These are phyloP conservation scores for Ruellia speciosa DNA, from an alignment of 305 asterid genomes.

Conservation along the genomic window DNA sequence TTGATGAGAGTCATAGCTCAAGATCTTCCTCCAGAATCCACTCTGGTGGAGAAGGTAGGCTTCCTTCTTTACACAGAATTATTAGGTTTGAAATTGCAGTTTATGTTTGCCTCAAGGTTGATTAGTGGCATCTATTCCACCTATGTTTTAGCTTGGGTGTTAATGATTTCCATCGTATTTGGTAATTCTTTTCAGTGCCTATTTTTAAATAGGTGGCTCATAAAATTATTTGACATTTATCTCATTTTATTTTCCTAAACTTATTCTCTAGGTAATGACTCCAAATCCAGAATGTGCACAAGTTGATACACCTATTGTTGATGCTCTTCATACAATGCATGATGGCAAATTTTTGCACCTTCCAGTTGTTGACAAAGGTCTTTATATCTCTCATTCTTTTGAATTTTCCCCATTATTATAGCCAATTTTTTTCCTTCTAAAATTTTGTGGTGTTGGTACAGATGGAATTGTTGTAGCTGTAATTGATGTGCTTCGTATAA, in stretches of 20 bases:
- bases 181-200: too few relatives aligned
- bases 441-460: neutral
- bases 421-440: neutral
- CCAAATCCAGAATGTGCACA: constrained; percentile 93
- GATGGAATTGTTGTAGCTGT: constrained; percentile 50
- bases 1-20: constrained; percentile 92
- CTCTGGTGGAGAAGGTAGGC: constrained; percentile 73
- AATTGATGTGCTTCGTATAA: constrained; percentile 81
- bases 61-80: too few relatives aligned
- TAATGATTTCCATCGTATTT: neutral
- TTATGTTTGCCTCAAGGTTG: neutral
- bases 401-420: too few relatives aligned
- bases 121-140: neutral
- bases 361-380: constrained; percentile 85
- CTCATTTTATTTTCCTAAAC: too few relatives aligned
- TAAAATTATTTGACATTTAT: too few relatives aligned
- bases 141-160: neutral
- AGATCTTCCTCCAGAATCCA: constrained; percentile 72
- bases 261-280: constrained; percentile 99
- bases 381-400: too few relatives aligned
- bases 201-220: too few relatives aligned
- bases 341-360: constrained; percentile 90
- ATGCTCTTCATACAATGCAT: constrained; percentile 97
- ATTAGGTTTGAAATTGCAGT: too few relatives aligned
- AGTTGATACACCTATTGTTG: constrained; percentile 79